These are phyloP conservation scores for Dichotomocladium elegans DNA, from an alignment of 371 early-diverging fungal species.

Conservation along the genomic window DNA sequence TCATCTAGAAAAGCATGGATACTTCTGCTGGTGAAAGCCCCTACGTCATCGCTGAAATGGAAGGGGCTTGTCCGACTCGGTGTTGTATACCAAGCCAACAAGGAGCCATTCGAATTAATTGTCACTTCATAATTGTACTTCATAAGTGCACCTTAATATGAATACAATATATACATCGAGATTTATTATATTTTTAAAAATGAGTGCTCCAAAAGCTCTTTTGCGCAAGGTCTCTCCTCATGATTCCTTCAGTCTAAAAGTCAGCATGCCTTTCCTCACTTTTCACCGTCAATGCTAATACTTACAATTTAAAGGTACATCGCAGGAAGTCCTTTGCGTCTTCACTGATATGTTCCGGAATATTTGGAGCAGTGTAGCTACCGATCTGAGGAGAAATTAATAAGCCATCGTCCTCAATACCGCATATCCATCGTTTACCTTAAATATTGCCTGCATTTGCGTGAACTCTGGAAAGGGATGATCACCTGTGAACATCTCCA, in stretches of 20 bases:
- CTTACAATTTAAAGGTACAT: slow-evolving; percentile 72
- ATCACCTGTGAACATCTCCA: slow-evolving; percentile 94
- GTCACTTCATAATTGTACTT: too few relatives aligned
- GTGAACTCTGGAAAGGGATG: slow-evolving; percentile 93
- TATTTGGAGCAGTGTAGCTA: slow-evolving; percentile 72
- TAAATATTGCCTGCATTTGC: slow-evolving; percentile 92
- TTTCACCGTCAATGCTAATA: slow-evolving; percentile 1
- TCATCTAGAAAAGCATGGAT: too few relatives aligned
- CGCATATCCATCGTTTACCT: slow-evolving; percentile 26
- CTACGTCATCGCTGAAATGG: too few relatives aligned
- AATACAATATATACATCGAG: too few relatives aligned
- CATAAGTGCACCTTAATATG: too few relatives aligned
- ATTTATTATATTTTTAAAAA: slow-evolving; percentile 29
- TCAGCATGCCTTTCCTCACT: neutral
- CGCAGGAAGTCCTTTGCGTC: slow-evolving; percentile 77
- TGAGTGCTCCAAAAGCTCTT: slow-evolving; percentile 54
- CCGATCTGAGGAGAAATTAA: slow-evolving; percentile 58
- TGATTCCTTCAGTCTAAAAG: slow-evolving; percentile 43
- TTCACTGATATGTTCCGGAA: slow-evolving; percentile 68
- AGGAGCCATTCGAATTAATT: too few relatives aligned
- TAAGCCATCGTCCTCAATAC: neutral
- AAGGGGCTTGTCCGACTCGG: too few relatives aligned
- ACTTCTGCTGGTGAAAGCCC: too few relatives aligned
- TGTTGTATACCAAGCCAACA: too few relatives aligned
- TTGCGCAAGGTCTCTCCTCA: slow-evolving; percentile 57